A percentile compares a stretch with the other conserved stretches of the same genome.
These are phyloP conservation scores for Pichia kluyveri DNA, from an alignment of 805 yeast species.

Conservation along the genomic window DNA sequence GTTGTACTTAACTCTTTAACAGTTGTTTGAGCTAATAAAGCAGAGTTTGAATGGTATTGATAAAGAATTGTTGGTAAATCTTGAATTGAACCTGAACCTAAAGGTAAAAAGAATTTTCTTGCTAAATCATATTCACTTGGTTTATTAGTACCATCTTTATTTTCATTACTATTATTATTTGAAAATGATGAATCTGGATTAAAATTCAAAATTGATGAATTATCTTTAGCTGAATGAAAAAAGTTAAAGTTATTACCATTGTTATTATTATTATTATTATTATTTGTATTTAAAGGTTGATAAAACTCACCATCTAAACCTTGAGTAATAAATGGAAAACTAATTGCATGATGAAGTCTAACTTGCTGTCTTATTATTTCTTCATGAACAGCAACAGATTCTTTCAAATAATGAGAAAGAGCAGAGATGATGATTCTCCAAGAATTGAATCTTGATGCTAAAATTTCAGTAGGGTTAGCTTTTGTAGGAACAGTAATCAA, in stretches of 20 bases:
- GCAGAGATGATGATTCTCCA: constrained; percentile 80
- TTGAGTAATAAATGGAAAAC: constrained; percentile 40
- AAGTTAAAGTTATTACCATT: not conserved
- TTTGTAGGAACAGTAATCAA: constrained; percentile 43
- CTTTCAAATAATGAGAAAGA: constrained; percentile 64
- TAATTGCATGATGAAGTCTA: constrained; percentile 71
- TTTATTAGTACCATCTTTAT: constrained; percentile 13
- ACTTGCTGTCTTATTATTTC: constrained; percentile 79
- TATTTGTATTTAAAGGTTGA: constrained; percentile 26
- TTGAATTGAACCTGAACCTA: constrained; percentile 73
- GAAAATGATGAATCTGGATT: constrained; percentile 1
- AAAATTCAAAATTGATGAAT: constrained; percentile 1
- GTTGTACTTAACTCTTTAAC: constrained; percentile 52
- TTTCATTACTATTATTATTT: constrained; percentile 7
- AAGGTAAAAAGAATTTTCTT: constrained; percentile 55
- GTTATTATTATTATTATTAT: constrained; percentile 5
- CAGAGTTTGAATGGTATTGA: constrained; percentile 47
- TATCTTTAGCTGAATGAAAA: constrained; percentile 5
- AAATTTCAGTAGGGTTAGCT: constrained; percentile 77
- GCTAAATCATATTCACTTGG: constrained; percentile 29
- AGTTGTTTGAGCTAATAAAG: constrained; percentile 46
- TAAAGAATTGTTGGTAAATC: constrained; percentile 66
- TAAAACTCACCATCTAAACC: constrained; percentile 31
- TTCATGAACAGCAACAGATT: constrained; percentile 78
- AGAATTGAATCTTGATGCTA: constrained; percentile 75